phyloP scores from a whole-genome alignment of 257 asterid genomes.

The Przewalskia tangutica region DNA sequence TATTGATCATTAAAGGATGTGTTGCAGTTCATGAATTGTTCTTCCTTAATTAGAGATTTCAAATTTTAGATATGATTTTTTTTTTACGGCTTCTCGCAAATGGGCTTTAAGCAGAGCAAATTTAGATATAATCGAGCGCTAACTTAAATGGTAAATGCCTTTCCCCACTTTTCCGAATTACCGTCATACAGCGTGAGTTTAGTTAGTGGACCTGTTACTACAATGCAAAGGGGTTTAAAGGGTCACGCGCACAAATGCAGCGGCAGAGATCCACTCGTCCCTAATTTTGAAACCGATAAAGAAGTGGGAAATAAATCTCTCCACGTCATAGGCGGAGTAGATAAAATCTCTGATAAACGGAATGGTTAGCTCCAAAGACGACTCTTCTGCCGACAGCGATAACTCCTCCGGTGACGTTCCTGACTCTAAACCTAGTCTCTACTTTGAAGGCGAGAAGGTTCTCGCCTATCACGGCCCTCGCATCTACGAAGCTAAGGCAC shows the following conservation, averaged over 20 bases:
- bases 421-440: conserved; percentile 38
- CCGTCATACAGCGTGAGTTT: too few species aligned
- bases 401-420: conserved; percentile 64
- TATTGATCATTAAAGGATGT: too few species aligned
- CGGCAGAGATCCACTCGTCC: background rate
- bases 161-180: too few species aligned
- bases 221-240: background rate
- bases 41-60: too few species aligned
- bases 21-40: too few species aligned
- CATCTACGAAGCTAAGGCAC: conserved; percentile 64
- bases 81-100: too few species aligned
- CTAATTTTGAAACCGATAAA: conserved; percentile 9
- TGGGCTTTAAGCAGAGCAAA: too few species aligned
- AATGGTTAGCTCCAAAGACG: conserved; percentile 49
- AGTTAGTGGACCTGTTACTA: too few species aligned
- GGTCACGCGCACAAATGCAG: background rate
- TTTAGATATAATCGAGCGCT: too few species aligned
- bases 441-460: conserved; percentile 80
- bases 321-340: background rate
- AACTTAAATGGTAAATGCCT: too few species aligned
- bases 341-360: background rate
- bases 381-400: conserved; percentile 56
- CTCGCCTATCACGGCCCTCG: conserved; percentile 90
- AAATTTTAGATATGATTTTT: too few species aligned
- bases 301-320: conserved; percentile 1